Conservation (phyloP, 1,139 yeast species). For the Zhuliangozyma blackwelliae region DNA sequence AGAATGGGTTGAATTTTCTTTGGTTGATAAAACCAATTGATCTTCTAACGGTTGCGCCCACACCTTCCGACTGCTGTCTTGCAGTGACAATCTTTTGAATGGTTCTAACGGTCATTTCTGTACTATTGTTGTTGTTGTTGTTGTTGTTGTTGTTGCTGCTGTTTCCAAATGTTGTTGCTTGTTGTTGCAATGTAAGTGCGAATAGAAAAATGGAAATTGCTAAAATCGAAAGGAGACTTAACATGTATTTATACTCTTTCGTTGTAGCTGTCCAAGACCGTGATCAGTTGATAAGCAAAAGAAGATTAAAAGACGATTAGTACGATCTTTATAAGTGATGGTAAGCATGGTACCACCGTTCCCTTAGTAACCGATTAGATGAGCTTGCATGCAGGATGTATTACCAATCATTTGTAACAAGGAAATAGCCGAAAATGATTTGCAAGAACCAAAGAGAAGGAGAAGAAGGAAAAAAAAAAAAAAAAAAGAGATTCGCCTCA, state of each 20-base stretch:
- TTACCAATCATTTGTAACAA: not conserved
- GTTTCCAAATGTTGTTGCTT: constrained; percentile 1
- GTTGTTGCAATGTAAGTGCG: constrained; percentile 4
- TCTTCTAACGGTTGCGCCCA: constrained; percentile 79
- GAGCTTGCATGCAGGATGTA: not conserved
- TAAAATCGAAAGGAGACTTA: constrained; percentile 3
- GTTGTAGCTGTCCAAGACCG: too few relatives aligned
- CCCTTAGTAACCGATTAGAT: too few relatives aligned
- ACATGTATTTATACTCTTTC: constrained; percentile 11
- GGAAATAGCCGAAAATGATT: too few relatives aligned
- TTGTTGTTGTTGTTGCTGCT: constrained; percentile 4
- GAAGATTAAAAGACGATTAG: too few relatives aligned
- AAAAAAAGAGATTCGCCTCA: too few relatives aligned
- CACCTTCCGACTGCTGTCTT: constrained; percentile 79
- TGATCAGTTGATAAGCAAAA: too few relatives aligned
- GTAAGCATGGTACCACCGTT: too few relatives aligned
- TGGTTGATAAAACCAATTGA: constrained; percentile 67
- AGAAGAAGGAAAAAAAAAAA: too few relatives aligned
- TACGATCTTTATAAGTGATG: too few relatives aligned
- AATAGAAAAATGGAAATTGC: constrained; percentile 8
- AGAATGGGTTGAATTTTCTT: constrained; percentile 77
- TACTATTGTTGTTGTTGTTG: not conserved
- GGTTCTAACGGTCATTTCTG: constrained; percentile 33
- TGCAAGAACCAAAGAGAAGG: too few relatives aligned
- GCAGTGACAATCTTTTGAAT: constrained; percentile 61